These are phyloP conservation scores for Perilla frutescens DNA, from an alignment of 257 asterid genomes.

Conservation along the genomic window DNA sequence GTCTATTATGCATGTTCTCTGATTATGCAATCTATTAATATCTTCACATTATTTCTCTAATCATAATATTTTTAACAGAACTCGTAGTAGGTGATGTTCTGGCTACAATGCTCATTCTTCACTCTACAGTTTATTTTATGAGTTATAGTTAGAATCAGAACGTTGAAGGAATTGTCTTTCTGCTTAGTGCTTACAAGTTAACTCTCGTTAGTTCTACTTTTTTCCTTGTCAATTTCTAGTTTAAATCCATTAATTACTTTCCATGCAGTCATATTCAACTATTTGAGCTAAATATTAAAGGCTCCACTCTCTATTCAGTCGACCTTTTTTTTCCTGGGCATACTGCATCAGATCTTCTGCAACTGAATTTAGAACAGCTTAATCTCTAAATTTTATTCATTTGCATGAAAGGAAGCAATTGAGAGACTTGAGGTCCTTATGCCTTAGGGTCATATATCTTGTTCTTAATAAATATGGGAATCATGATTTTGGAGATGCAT, in stretches of 20 bases:
- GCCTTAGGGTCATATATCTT: slow-evolving; percentile 71
- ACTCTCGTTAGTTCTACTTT: not conserved
- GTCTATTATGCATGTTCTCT: not conserved
- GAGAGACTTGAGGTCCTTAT: slow-evolving; percentile 86
- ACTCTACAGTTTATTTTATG: slow-evolving; percentile 13
- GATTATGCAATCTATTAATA: too few relatives aligned
- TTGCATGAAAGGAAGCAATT: slow-evolving; percentile 76
- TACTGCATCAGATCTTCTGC: not conserved
- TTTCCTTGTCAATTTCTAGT: not conserved
- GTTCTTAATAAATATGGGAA: slow-evolving; percentile 66
- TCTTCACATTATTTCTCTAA: not conserved
- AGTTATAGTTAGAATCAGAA: not conserved
- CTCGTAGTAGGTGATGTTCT: not conserved
- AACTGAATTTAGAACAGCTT: slow-evolving; percentile 10
- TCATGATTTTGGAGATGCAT: slow-evolving; percentile 66
- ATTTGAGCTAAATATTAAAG: slow-evolving; percentile 2
- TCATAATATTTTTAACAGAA: not conserved
- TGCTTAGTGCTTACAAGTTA: not conserved
- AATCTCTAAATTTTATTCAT: slow-evolving; percentile 35
- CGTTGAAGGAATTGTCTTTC: slow-evolving; percentile 3
- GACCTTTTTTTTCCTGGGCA: slow-evolving; percentile 15
- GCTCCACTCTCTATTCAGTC: not conserved
- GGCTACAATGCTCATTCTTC: slow-evolving; percentile 13
- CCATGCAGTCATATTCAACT: not conserved
- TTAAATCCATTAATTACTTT: not conserved